Evolutionary conservation across 2,329 filamentous ascomycete species (phyloP), one percentile per base, ranked within the genome.

Genomic region (Penicillium sp.): DNA sequence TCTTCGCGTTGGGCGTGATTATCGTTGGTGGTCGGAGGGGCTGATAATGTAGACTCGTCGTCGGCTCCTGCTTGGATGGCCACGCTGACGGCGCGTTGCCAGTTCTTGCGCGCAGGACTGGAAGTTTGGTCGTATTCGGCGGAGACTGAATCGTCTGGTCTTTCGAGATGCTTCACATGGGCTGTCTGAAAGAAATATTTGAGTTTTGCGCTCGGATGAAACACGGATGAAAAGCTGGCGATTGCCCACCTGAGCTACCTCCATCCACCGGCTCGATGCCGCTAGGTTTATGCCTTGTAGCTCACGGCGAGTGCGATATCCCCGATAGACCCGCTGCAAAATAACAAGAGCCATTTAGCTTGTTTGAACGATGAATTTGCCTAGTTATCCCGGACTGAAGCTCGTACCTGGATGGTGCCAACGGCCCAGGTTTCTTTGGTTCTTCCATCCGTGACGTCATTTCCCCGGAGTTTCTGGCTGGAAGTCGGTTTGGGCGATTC

Each of bases 41-140:
- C 45, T 9, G 26, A 18, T 20, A 49, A 13, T 17, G 34, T 24
- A 13, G 47, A 20, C 6, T 23, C 23, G 21, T 69, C 67, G 49
- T 86, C 85, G 64, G 93, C 89, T 33, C 86, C 89, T 1, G 89
- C 91, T 37, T 87, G 80, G 43, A 84, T 81, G 3, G 89, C 88
- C 34, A 94, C 86, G 15, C 82, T 78, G 15, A 86, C 84, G 0
- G 83, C 85, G 58, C 88, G 89, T 62, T 85, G 86, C 91, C 91
- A 96, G 51, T 90, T 88, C 49, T 82, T 77, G 33, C 83, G 80
- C 12, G 88, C 88, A 26, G 72, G 68, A 10, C 70, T 66, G 8
- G 70, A 68, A 18, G 32, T 55, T 34, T 46, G 58, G 36, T 40
- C 52, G 33, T 47, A 13, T n/a, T 52, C 18, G 12, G 36, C 18